Base-by-base conservation (phyloP, 2,329 filamentous ascomycete species). In the Colletotrichum camelliae region DNA sequence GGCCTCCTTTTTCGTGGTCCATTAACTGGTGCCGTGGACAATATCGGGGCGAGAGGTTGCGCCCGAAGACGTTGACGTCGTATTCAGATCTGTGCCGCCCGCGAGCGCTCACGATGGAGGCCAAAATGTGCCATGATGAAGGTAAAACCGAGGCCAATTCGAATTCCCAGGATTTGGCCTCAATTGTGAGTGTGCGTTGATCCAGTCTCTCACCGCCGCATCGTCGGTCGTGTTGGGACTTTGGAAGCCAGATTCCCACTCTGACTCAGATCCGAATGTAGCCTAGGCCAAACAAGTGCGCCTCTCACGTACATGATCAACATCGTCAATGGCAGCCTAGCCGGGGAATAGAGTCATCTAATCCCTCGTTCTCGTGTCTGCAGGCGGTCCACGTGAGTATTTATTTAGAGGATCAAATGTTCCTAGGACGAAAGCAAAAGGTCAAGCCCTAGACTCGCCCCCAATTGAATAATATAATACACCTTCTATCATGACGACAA, bases 351-450 rank as follows among this genome's bases (percentile, higher is more conserved):
- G 58, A 61, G 58, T 61, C 58, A 24, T 21, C 4, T 18, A 48
- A 48, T 1, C n/a, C 10, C 18, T 1, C n/a, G 43, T 13, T 2
- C 5, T 21, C 15, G 29, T 35, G 29, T 31, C 29, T 35, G 58
- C 10, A 35, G 43, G 43, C 6, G 43, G 21, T 21, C 21, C 21
- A 21, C 5, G 43, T 48, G 43, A 21, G 10, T 48, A 48, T 48
- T 48, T 21, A 48, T 48, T 48, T 0, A 18, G 0, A 43, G 3
- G 0, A 1, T 1, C 39, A 21, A 43, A 0, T 43, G 0, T 43
- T 1, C 16, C 37, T 18, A 43, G 18, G 16, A 43, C 4, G 39
- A 43, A n/a, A n/a, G 39, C 21, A 6, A 58, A 6, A 58, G 24
- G 55, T 0, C 0, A 0, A 18, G 8, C 37, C 0, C 21, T 21